Percentiles rank a stretch among this genome's conserved stretches.
phyloP scores from a whole-genome alignment of 2,329 filamentous ascomycete genomes.

The Scytalidium lignicola region DNA sequence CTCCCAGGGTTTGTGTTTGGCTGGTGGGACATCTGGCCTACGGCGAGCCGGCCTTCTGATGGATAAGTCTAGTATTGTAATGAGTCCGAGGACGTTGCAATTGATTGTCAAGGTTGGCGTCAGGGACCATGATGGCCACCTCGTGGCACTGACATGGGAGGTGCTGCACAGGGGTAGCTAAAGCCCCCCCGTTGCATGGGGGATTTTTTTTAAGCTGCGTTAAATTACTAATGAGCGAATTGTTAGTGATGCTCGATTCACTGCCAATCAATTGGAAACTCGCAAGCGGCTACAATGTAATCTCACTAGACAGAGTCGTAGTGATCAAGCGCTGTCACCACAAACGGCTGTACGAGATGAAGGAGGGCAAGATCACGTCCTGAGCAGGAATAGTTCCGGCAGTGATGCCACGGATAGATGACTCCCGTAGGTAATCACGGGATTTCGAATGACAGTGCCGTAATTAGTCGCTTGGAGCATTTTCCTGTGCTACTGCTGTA shows the following conservation, averaged over 20 bases:
- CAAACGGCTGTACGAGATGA: not conserved
- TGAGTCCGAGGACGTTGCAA: not conserved
- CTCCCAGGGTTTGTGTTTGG: no score
- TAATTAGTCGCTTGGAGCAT: no score
- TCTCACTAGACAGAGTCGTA: not conserved
- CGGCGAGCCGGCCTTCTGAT: not conserved
- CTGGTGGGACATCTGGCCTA: no score
- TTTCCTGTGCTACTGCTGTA: no score
- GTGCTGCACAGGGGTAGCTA: not conserved
- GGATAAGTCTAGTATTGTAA: not conserved
- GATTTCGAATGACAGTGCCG: no score
- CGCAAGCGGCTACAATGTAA: not conserved
- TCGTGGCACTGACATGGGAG: not conserved
- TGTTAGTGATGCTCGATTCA: not conserved
- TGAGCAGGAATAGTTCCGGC: not conserved
- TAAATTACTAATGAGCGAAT: no score
- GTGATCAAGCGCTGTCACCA: not conserved
- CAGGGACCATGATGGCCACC: not conserved
- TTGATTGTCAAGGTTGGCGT: not conserved
- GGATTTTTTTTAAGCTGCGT: not conserved
- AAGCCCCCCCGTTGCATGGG: not conserved
- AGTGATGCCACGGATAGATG: not conserved
- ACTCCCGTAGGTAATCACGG: not conserved
- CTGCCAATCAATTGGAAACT: not conserved
- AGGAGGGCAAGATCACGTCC: no score